Base-by-base conservation (phyloP, 768 basidiomycete species). In the Butyriboletus loyo region DNA sequence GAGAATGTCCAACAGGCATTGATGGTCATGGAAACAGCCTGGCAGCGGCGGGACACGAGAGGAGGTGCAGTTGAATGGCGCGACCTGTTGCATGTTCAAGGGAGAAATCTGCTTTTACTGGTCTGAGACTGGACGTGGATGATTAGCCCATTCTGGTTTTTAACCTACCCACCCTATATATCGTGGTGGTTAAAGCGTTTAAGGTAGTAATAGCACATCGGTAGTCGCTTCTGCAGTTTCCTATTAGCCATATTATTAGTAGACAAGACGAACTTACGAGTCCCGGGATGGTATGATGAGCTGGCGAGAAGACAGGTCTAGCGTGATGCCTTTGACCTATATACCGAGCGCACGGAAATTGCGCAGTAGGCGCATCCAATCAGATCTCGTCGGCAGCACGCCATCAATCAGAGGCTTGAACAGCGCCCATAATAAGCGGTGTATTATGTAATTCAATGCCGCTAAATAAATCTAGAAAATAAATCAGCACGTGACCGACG, bases 21-120 rank as follows among this genome's bases (percentile, higher is more conserved):
- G 36, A 73, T 79, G 56, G 67, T 85, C 55, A 83, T 89, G 81
- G 84, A 88, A 63, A 75, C 78, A 1, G 75, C 86, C 8, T 88
- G 86, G 86, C 83, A 84, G 54, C 80, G 79, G 54, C 77, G 86
- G 37, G 84, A 86, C 60, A 75, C 75, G 39, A 70, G 75, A 52
- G 77, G 79, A 28, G 75, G 72, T 35, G 68, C 75, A 17, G 76
- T 83, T 46, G 84, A 86, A 68, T 76, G 87, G 73, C 78, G 83
- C 34, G 81, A 86, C 46, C 78, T 79, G 27, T 53, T 69, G 55
- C 68, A 71, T 40, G 50, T 69, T 19, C 68, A 69, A 49, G 69
- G 68, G 15, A 63, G 65, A 50, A 39, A 53, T 39, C 57, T 59
- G 6, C 64, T 69, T 42, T 59, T 71, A 24, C 57, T 72, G 13